phyloP scores from a whole-genome alignment of 306 rosid genomes.

The Cicer judaicum region DNA sequence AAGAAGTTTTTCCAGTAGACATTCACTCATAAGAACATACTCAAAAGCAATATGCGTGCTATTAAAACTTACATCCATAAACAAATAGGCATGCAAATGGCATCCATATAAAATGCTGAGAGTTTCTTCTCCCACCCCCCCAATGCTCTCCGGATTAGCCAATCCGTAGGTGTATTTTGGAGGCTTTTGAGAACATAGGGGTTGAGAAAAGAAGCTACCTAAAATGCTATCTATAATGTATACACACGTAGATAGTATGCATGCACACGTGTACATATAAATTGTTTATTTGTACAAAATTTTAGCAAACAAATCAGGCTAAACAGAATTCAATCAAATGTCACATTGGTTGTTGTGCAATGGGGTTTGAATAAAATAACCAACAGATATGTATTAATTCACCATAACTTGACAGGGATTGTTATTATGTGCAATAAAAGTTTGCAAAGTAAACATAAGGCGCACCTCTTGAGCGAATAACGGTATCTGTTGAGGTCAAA shows the following conservation, averaged over 20 bases:
- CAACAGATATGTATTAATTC: background rate
- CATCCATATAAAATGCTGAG: background rate
- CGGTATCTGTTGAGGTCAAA: conserved; percentile 73
- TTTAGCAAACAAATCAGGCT: conserved; percentile 12
- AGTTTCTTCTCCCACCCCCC: too few relatives aligned
- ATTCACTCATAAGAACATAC: conserved; percentile 34
- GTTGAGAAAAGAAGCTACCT: too few relatives aligned
- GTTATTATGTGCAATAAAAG: background rate
- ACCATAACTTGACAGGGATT: conserved; percentile 13
- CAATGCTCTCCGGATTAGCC: too few relatives aligned
- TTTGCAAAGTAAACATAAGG: conserved; percentile 7
- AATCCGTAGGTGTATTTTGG: too few relatives aligned
- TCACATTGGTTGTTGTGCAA: background rate
- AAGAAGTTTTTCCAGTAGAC: conserved; percentile 35
- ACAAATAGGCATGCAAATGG: background rate
- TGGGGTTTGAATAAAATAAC: background rate
- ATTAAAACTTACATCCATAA: conserved; percentile 15
- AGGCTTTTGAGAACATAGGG: too few relatives aligned
- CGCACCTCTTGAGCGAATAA: conserved; percentile 83
- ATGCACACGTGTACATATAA: background rate
- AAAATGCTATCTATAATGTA: background rate
- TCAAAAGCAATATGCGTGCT: conserved; percentile 26
- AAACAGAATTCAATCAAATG: background rate
- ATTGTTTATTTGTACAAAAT: background rate
- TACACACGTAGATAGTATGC: background rate